phyloP scores from a whole-genome alignment of 345 rosid genomes.

The Boechera stricta region DNA sequence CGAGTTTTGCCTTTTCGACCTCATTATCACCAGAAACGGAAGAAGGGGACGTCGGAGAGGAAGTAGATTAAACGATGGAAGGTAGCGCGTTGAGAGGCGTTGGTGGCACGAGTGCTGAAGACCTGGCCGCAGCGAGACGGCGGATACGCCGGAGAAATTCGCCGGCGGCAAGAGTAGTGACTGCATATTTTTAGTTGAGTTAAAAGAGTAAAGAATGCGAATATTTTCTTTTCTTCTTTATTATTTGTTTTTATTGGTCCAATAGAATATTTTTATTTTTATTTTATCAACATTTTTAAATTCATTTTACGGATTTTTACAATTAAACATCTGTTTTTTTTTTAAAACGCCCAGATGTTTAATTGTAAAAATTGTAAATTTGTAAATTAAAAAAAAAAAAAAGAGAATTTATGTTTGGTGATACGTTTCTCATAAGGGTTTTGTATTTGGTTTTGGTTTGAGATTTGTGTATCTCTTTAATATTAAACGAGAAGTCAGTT shows the following conservation, averaged over 20 bases:
- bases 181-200: slow-evolving; percentile 52
- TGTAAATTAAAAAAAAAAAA: too few relatives aligned
- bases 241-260: background rate
- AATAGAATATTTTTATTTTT: background rate
- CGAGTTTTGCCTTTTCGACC: slow-evolving; percentile 68
- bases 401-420: too few relatives aligned
- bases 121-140: slow-evolving; percentile 37
- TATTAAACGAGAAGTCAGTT: too few relatives aligned
- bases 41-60: slow-evolving; percentile 52
- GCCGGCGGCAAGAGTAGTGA: slow-evolving; percentile 62
- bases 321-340: too few relatives aligned
- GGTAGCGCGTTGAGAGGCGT: slow-evolving; percentile 34
- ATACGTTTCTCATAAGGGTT: too few relatives aligned
- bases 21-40: slow-evolving; percentile 54
- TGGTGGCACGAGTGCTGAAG: background rate
- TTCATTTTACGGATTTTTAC: too few relatives aligned
- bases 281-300: background rate
- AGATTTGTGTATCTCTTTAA: too few relatives aligned
- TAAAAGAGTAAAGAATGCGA: slow-evolving; percentile 7
- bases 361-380: too few relatives aligned
- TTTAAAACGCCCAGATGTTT: too few relatives aligned
- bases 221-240: background rate
- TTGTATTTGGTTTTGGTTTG: too few relatives aligned
- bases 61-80: slow-evolving; percentile 36
- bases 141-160: slow-evolving; percentile 47